Evolutionary conservation across 2,329 filamentous ascomycete genomes (phyloP).

Genomic region (Sporothrix dimorphospora): DNA sequence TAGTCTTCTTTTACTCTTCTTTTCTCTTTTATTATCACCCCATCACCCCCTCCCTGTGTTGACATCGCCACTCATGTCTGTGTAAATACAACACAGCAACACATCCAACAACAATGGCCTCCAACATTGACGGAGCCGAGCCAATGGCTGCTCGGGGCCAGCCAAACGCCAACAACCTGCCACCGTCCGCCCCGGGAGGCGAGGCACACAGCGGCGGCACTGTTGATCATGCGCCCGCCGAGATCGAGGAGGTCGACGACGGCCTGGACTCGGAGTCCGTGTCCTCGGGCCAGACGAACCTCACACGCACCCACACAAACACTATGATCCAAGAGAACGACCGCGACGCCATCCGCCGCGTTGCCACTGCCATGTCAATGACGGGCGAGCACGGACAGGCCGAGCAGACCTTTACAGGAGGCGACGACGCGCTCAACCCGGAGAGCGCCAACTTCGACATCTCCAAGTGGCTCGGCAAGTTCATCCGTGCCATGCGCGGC

Average conservation of each 20-base stretch:
- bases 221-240: background rate
- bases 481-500: constrained; percentile 55
- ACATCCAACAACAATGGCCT: constrained; percentile 4
- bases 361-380: constrained; percentile 50
- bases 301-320: constrained; percentile 29
- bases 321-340: constrained; percentile 29
- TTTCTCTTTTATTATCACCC: background rate
- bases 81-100: background rate
- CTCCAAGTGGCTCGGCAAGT: constrained; percentile 60
- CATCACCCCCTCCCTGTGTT: background rate
- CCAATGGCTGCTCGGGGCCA: background rate
- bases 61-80: background rate
- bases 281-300: constrained; percentile 51
- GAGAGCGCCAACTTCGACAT: constrained; percentile 52
- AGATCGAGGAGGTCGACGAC: constrained; percentile 39
- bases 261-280: constrained; percentile 49
- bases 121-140: constrained; percentile 15
- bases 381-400: constrained; percentile 48
- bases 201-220: background rate
- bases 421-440: constrained; percentile 51
- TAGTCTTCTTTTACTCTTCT: too few species aligned
- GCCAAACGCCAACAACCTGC: background rate
- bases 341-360: constrained; percentile 28
- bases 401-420: constrained; percentile 46
- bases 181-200: background rate